Percentiles rank a stretch among this genome's conserved stretches.
Evolutionary conservation across 176 grass and related monocot genomes (phyloP).

Genomic region (Bromus sterilis): DNA sequence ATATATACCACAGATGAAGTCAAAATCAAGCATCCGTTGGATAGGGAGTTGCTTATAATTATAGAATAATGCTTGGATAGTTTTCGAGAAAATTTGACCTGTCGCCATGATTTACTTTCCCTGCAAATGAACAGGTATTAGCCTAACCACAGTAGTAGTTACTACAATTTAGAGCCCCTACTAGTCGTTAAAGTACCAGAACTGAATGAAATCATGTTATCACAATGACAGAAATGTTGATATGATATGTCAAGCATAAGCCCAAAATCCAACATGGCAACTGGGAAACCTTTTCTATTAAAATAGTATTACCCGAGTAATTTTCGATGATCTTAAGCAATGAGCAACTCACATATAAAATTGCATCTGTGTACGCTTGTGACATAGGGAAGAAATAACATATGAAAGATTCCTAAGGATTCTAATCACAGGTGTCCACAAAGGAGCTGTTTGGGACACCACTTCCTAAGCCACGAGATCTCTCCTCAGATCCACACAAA

Average conservation of each 20-base stretch:
- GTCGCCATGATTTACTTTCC: conserved; percentile 68
- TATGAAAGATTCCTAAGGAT: neutral
- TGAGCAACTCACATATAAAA: neutral
- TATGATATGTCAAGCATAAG: neutral
- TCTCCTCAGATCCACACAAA: conserved; percentile 34
- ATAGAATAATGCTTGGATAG: conserved; percentile 92
- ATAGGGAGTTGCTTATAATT: conserved; percentile 99
- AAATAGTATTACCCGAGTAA: neutral
- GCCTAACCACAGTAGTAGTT: neutral
- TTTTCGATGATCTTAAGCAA: neutral
- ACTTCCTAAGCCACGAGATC: conserved; percentile 7
- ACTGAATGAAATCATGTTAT: neutral
- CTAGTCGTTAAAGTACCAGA: neutral
- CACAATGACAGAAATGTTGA: neutral
- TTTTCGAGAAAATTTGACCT: conserved; percentile 86
- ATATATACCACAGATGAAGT: conserved; percentile 88
- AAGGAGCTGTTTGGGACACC: neutral
- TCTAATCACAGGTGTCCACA: too few species aligned
- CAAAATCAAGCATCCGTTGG: conserved; percentile 98
- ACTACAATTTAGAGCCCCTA: neutral
- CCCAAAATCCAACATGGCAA: neutral
- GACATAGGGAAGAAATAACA: neutral
- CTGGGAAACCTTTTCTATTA: neutral
- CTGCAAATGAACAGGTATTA: conserved; percentile 31
- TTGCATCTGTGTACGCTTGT: neutral